These are phyloP conservation scores for Ganoderma boninense DNA, from an alignment of 1,284 basidiomycete genomes.

Conservation along the genomic window DNA sequence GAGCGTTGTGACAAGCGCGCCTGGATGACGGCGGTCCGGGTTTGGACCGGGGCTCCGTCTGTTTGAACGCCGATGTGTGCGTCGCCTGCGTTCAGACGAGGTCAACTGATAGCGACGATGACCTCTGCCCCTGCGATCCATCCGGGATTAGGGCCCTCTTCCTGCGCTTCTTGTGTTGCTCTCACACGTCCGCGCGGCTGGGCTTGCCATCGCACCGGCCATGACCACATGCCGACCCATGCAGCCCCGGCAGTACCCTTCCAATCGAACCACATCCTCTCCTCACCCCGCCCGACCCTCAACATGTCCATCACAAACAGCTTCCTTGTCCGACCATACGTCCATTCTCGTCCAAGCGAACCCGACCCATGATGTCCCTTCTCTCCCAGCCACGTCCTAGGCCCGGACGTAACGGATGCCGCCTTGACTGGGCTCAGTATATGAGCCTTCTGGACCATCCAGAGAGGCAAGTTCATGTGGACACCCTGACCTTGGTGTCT, in stretches of 20 bases:
- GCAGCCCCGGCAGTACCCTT: not conserved
- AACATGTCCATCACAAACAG: not conserved
- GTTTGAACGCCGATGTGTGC: not conserved
- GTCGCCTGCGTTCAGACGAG: not conserved
- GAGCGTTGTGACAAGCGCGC: no score
- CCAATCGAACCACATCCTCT: not conserved
- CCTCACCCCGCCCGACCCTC: not conserved
- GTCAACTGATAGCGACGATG: slow-evolving; percentile 5
- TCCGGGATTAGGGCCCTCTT: not conserved
- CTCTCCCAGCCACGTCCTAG: not conserved
- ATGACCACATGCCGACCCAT: slow-evolving; percentile 1
- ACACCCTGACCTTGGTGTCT: not conserved
- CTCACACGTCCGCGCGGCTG: not conserved
- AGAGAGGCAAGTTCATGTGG: not conserved
- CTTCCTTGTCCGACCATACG: not conserved
- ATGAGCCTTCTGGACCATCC: not conserved
- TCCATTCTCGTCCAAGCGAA: not conserved
- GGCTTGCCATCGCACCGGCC: not conserved
- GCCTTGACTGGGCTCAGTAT: slow-evolving; percentile 1
- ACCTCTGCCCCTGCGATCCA: not conserved
- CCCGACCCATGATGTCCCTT: not conserved
- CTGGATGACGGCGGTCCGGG: not conserved
- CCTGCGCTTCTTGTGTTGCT: not conserved
- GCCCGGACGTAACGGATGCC: not conserved
- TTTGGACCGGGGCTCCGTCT: not conserved